Percentiles rank a stretch among this genome's conserved stretches.
These are phyloP conservation scores for Magnolia officinalis DNA, from an alignment of 164 flowering plant genomes.

Conservation along the genomic window DNA sequence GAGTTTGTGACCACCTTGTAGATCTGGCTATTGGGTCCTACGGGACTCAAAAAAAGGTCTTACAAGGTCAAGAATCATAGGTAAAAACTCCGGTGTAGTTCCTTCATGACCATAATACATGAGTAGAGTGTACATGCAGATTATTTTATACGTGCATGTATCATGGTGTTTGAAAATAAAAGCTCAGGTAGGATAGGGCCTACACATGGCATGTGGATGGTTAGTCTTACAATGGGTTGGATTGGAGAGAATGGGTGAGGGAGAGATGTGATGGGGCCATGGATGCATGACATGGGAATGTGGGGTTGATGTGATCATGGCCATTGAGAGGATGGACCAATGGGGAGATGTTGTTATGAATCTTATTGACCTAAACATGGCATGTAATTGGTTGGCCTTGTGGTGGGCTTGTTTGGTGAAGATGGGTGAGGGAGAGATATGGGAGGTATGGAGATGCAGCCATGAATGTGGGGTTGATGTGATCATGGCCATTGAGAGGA, in stretches of 20 bases:
- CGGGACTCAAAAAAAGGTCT: slow-evolving; percentile 3
- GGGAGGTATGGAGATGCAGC: not conserved
- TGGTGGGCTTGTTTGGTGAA: not conserved
- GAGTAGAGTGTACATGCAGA: not conserved
- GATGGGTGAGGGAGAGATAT: not conserved
- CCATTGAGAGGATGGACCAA: not conserved
- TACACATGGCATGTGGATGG: slow-evolving; percentile 11
- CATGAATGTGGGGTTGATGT: not conserved
- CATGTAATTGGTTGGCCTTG: not conserved
- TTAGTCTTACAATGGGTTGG: not conserved
- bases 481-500: not conserved
- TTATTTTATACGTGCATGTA: not conserved
- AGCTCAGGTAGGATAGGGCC: slow-evolving; percentile 13
- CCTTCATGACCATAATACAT: not conserved
- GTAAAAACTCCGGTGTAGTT: not conserved
- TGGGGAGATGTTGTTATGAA: not conserved
- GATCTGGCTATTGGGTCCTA: not conserved
- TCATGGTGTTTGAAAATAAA: not conserved
- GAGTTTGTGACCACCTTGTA: not conserved
- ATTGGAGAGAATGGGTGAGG: not conserved
- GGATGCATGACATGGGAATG: not conserved
- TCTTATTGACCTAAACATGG: not conserved
- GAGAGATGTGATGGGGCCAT: not conserved
- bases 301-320: not conserved
- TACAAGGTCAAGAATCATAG: slow-evolving; percentile 12